Evolutionary conservation across 208 protist species (phyloP).

Genomic region (Wallacemonas sp.): DNA sequence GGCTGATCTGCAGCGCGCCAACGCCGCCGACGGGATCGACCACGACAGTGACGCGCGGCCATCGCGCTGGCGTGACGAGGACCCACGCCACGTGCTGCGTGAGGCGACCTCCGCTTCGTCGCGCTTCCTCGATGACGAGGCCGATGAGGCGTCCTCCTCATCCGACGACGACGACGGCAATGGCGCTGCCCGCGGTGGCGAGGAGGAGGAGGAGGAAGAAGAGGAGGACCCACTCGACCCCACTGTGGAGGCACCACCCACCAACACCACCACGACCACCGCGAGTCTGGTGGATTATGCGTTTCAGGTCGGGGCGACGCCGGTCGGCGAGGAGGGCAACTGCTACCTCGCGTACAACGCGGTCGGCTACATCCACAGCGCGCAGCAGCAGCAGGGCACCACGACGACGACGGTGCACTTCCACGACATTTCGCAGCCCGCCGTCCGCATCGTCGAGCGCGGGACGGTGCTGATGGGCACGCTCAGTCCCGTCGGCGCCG

Average conservation of each 20-base stretch:
- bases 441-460: conserved; percentile 62
- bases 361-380: conserved; percentile 74
- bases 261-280: neutral
- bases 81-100: conserved; percentile 37
- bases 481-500: conserved; percentile 75
- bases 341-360: conserved; percentile 91
- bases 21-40: conserved; percentile 33
- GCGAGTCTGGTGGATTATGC: conserved; percentile 52
- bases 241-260: neutral
- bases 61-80: conserved; percentile 60
- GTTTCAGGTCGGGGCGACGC: conserved; percentile 84
- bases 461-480: conserved; percentile 72
- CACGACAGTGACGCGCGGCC: conserved; percentile 48
- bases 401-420: conserved; percentile 76
- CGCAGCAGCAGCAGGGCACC: too few relatives aligned
- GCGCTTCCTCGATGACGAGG: conserved; percentile 82
- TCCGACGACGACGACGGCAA: neutral
- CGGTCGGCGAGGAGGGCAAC: conserved; percentile 53
- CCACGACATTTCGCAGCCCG: conserved; percentile 74
- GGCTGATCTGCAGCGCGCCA: conserved; percentile 51
- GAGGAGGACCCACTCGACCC: conserved; percentile 13
- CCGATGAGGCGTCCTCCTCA: conserved; percentile 41
- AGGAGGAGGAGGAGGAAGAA: conserved; percentile 29
- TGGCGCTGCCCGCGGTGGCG: conserved; percentile 14
- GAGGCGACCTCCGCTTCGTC: conserved; percentile 28